Percentiles rank a stretch among this genome's conserved stretches.
Conservation (phyloP, 352 stramenopile species). For the Pythium dissimile region DNA sequence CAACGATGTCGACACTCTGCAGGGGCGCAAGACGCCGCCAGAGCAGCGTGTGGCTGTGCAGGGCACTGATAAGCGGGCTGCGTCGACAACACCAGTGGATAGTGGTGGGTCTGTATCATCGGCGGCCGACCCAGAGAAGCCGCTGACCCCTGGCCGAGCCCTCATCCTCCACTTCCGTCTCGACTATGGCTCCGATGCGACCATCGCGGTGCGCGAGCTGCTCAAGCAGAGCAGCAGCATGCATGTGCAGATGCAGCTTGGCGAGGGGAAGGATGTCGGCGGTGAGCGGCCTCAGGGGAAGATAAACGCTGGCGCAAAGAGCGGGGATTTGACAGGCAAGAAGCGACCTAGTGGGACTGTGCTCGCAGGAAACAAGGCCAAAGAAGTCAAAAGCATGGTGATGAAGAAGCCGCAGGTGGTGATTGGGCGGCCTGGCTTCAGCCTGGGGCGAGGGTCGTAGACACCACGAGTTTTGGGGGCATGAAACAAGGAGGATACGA, state of each 20-base stretch:
- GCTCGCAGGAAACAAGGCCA: conserved; percentile 18
- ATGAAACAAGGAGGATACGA: background rate
- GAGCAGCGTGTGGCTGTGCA: background rate
- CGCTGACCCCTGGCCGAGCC: conserved; percentile 9
- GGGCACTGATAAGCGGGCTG: background rate
- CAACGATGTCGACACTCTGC: conserved; percentile 73
- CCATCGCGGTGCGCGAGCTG: conserved; percentile 92
- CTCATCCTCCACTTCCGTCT: conserved; percentile 53
- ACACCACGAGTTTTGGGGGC: no score
- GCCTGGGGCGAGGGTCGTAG: conserved; percentile 44
- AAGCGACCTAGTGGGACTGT: conserved; percentile 26
- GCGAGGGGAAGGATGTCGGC: conserved; percentile 20
- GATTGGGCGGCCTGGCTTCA: conserved; percentile 79
- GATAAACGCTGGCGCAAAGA: background rate
- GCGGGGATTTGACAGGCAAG: conserved; percentile 12
- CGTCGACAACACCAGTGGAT: background rate
- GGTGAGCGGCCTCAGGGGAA: background rate
- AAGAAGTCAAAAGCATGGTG: conserved; percentile 45
- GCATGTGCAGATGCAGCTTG: conserved; percentile 60
- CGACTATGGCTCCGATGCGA: conserved; percentile 83
- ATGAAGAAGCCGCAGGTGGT: conserved; percentile 76
- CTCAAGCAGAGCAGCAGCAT: conserved; percentile 90
- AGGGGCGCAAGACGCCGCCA: conserved; percentile 6
- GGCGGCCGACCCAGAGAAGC: conserved; percentile 1
- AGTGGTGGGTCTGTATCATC: no score